A percentile compares a stretch with the other conserved stretches of the same genome.
Conservation (phyloP, 208 protist genomes). For the Trichomonas gallinae region DNA sequence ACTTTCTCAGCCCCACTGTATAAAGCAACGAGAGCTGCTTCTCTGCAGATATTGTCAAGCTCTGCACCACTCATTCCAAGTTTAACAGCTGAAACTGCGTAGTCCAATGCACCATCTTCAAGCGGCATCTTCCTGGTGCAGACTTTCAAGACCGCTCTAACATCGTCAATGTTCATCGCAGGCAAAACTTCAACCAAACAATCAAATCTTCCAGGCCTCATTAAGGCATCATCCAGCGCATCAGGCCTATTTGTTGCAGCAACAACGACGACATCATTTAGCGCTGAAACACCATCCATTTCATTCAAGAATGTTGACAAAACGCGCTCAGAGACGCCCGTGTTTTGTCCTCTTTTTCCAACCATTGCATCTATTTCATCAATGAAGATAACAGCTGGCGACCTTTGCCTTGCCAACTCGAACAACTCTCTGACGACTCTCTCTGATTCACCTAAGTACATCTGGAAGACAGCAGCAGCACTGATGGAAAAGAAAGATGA, state of each 20-base stretch:
- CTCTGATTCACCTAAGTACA: not conserved
- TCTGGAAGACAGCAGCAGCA: constrained; percentile 5
- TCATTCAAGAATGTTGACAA: constrained; percentile 30
- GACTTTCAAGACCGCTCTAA: not conserved
- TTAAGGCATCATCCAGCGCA: constrained; percentile 1
- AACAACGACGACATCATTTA: not conserved
- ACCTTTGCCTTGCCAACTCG: not conserved
- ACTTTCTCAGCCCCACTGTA: not conserved
- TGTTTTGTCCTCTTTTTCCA: not conserved
- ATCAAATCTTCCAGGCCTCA: constrained; percentile 22
- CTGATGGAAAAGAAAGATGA: constrained; percentile 97
- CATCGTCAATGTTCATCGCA: not conserved
- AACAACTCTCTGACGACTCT: not conserved
- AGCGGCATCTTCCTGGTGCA: constrained; percentile 23
- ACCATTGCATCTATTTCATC: constrained; percentile 22
- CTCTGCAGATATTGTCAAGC: constrained; percentile 28
- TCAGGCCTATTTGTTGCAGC: constrained; percentile 23
- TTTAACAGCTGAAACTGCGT: not conserved
- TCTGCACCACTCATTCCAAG: constrained; percentile 24
- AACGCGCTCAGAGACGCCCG: constrained; percentile 11
- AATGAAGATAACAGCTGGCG: not conserved
- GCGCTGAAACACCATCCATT: constrained; percentile 18
- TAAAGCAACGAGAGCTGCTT: constrained; percentile 27
- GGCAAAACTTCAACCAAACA: not conserved
- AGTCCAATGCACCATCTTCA: not conserved